Conservation (phyloP, 371 early-diverging fungal species). For the Rhizopus delemar region DNA sequence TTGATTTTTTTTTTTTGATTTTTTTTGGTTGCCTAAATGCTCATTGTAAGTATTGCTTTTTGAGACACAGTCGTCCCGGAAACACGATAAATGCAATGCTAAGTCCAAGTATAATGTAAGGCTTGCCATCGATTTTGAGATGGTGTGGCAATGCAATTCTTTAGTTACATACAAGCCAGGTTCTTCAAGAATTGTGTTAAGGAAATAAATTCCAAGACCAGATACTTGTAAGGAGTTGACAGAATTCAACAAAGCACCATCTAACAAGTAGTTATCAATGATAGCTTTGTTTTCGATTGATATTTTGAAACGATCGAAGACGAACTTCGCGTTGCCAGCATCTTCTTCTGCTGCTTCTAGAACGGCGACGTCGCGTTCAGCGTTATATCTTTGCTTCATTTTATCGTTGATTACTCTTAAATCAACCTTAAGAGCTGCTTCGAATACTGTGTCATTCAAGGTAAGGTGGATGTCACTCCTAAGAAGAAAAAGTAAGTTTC, state of each 20-base stretch:
- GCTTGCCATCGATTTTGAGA: not conserved
- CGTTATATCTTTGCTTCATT: conserved; percentile 12
- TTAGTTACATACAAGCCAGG: conserved; percentile 9
- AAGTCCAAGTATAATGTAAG: not conserved
- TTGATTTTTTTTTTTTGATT: not conserved
- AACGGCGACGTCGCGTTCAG: conserved; percentile 6
- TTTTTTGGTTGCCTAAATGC: conserved; percentile 1
- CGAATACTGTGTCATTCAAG: conserved; percentile 4
- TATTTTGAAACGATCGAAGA: conserved; percentile 2
- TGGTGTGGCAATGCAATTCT: no score
- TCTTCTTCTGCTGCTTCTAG: conserved; percentile 7
- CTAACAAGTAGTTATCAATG: conserved; percentile 5
- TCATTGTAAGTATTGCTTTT: conserved; percentile 6
- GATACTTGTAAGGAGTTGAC: conserved; percentile 7
- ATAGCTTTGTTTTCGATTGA: conserved; percentile 9
- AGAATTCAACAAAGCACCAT: not conserved
- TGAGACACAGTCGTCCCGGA: conserved; percentile 3
- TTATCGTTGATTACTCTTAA: conserved; percentile 6
- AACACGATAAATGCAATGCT: not conserved
- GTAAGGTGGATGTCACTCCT: no score
- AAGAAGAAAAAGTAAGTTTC: conserved; percentile 6
- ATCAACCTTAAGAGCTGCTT: conserved; percentile 2
- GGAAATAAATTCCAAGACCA: conserved; percentile 4
- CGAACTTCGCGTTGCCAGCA: conserved; percentile 2
- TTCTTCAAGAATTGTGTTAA: conserved; percentile 7